Evolutionary conservation across 164 flowering plant species (phyloP).

Genomic region (Litsea cubeba): DNA sequence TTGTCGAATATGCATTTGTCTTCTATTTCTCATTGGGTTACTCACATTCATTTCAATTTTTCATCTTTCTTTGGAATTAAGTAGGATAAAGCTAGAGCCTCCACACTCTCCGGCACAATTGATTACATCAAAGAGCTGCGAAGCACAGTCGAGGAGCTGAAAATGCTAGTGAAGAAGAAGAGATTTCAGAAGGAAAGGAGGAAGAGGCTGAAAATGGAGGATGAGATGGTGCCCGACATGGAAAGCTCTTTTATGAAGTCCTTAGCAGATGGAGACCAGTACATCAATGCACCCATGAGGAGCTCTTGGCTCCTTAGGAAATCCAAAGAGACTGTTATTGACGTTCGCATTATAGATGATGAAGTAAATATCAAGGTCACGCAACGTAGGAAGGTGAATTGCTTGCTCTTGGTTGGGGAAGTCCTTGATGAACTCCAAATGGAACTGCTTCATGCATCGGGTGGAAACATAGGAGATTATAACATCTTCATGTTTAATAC

Average conservation of each 20-base stretch:
- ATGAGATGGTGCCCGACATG: constrained; percentile 25
- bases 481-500: constrained; percentile 82
- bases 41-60: neutral
- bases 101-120: constrained; percentile 80
- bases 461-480: constrained; percentile 80
- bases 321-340: constrained; percentile 84
- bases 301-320: constrained; percentile 92
- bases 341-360: constrained; percentile 82
- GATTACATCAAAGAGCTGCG: constrained; percentile 78
- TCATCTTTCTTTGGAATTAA: constrained; percentile 11
- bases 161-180: constrained; percentile 68
- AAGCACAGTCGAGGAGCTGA: constrained; percentile 68
- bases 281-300: constrained; percentile 46
- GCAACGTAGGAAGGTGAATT: constrained; percentile 71
- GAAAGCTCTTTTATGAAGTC: constrained; percentile 27
- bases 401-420: constrained; percentile 71
- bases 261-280: constrained; percentile 36
- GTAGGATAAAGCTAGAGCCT: constrained; percentile 93
- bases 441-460: constrained; percentile 89
- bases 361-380: constrained; percentile 90
- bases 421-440: constrained; percentile 82
- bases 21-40: neutral
- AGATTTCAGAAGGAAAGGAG: constrained; percentile 42
- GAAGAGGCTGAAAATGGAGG: constrained; percentile 55
- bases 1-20: no score